Evolutionary conservation across 2,329 filamentous ascomycete species (phyloP).

Genomic region (Pseudocercospora eumusae): DNA sequence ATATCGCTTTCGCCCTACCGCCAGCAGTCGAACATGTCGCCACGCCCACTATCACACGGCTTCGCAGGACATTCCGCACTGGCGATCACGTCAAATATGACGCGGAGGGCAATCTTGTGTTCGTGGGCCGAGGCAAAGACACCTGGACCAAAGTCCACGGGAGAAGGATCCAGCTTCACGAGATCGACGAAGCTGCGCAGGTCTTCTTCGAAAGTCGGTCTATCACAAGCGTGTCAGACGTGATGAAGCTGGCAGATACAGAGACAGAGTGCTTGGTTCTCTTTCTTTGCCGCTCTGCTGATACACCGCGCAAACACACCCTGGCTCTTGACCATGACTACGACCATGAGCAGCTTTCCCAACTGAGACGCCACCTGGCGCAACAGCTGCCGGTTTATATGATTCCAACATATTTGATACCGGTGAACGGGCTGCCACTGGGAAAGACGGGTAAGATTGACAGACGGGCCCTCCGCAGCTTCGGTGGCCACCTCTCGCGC

Average conservation of each 20-base stretch:
- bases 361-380: background rate
- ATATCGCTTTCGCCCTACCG: background rate
- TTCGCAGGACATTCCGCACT: constrained; percentile 9
- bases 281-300: background rate
- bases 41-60: background rate
- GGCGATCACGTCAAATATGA: constrained; percentile 26
- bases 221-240: background rate
- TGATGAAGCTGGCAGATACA: background rate
- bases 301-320: background rate
- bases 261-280: background rate
- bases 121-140: constrained; percentile 18
- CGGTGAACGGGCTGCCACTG: constrained; percentile 67
- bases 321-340: background rate
- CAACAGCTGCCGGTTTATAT: constrained; percentile 59
- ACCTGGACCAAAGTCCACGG: constrained; percentile 9
- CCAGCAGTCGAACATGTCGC: constrained; percentile 2
- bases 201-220: constrained; percentile 42
- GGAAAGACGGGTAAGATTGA: constrained; percentile 76
- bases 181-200: constrained; percentile 4
- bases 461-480: constrained; percentile 40
- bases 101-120: constrained; percentile 19
- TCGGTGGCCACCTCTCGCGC: background rate
- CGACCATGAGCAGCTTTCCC: background rate
- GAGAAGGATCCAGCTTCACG: constrained; percentile 9
- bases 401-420: constrained; percentile 73